Evolutionary conservation across 495 filamentous ascomycete genomes (phyloP), one percentile per base, ranked within the genome.

Genomic region (Trichoderma parareesei): DNA sequence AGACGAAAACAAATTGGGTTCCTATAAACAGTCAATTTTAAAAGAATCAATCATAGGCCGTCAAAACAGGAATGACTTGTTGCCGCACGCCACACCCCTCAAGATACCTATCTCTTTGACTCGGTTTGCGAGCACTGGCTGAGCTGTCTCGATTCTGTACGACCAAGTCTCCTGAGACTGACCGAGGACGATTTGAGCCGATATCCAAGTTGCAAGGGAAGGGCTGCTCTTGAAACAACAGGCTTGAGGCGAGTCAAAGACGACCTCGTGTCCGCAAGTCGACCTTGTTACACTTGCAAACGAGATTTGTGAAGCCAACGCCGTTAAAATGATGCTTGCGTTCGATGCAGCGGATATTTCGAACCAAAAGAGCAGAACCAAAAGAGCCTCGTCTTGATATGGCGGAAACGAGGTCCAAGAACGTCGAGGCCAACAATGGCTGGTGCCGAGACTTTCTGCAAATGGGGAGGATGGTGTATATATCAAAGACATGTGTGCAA

Each of bases 261-360:
- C 10, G 20, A 9, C 53, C 53, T 33, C 11, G 35, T 57, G 27
- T 37, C 33, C 27, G 9, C 53, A 37, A n/a, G 8, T 33, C 53
- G 53, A 57, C 53, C 10, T 57, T 57, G 53, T 57, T 35, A 57
- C 53, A 57, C 53, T 57, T 57, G 53, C 53, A 57, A 57, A 38
- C 6, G 11, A 41, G 40, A 38, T 9, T 48, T 35, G 53, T 57
- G 9, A 57, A 57, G 27, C 53, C 20, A 57, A 57, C 53, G 20
- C 53, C 27, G 33, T 35, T 27, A 10, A 10, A 37, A 57, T 57
- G 53, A 33, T 13, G 13, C 9, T 20, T 49, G 5, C 20, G 18
- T 18, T 49, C 16, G 37, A 33, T 13, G 9, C 53, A 37, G 27
- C 10, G 2, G 8, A 33, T 11, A 37, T 11, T 57, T 37, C 27